A percentile compares a stretch with the other conserved stretches of the same genome.
Conservation (phyloP, 2,329 filamentous ascomycete genomes). For the Aspergillus tamarii region DNA sequence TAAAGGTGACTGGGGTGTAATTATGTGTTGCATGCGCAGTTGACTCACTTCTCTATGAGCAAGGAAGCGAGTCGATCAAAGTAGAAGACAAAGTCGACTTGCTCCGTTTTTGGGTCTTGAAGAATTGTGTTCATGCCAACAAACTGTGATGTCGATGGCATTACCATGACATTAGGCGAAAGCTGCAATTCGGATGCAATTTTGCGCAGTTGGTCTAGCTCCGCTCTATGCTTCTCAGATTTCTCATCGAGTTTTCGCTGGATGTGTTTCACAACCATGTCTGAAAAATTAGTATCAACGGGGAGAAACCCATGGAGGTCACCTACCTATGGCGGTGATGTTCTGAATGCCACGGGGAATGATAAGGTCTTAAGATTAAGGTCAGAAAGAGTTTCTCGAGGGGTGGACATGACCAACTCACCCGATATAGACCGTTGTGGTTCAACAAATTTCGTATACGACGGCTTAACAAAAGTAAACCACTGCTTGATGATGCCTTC, state of each 20-base stretch:
- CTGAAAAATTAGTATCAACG: conserved; percentile 45
- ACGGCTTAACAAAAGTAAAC: conserved; percentile 95
- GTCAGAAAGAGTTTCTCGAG: conserved; percentile 13
- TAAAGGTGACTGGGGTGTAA: neutral
- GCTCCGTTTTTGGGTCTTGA: conserved; percentile 73
- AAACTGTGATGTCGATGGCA: conserved; percentile 79
- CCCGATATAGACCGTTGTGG: conserved; percentile 86
- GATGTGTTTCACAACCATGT: conserved; percentile 93
- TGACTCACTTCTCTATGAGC: conserved; percentile 68
- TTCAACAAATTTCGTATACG: conserved; percentile 91
- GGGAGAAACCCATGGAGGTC: neutral
- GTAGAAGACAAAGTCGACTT: conserved; percentile 96
- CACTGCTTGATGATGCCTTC: conserved; percentile 98
- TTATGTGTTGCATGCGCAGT: neutral
- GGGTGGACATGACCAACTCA: conserved; percentile 40
- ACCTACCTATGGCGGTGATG: conserved; percentile 73
- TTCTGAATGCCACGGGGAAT: conserved; percentile 95
- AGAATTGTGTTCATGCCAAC: conserved; percentile 89
- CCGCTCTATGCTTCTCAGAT: conserved; percentile 78
- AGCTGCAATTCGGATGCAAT: conserved; percentile 72
- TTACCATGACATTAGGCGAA: conserved; percentile 72
- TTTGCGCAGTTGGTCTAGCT: conserved; percentile 74
- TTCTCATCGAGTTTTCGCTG: conserved; percentile 85
- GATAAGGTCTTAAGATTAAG: conserved; percentile 70
- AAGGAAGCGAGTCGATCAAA: conserved; percentile 88